phyloP scores from a whole-genome alignment of 2,329 filamentous ascomycete genomes.

The Colletotrichum truncatum region DNA sequence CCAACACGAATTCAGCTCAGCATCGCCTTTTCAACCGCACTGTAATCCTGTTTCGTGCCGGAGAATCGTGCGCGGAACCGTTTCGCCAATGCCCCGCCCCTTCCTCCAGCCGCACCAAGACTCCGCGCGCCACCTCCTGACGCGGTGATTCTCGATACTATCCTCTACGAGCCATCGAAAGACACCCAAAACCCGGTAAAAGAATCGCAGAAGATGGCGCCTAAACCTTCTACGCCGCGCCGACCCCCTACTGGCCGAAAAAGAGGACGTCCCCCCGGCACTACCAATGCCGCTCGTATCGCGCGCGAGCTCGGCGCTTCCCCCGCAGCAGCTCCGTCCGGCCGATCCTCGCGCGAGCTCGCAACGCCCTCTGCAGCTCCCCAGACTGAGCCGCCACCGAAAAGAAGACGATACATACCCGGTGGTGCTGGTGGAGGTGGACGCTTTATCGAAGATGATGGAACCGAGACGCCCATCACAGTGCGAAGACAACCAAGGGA shows the following conservation, averaged over 20 bases:
- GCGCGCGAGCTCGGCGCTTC: slow-evolving; percentile 46
- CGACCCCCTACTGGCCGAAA: slow-evolving; percentile 53
- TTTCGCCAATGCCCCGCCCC: slow-evolving; percentile 32
- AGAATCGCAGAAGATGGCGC: slow-evolving; percentile 38
- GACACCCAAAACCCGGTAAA: not conserved
- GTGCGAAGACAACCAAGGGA: slow-evolving; percentile 44
- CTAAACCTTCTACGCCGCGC: slow-evolving; percentile 48
- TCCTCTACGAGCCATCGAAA: slow-evolving; percentile 23
- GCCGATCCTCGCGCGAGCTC: slow-evolving; percentile 43
- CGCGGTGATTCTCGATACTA: slow-evolving; percentile 33
- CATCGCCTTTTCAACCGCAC: slow-evolving; percentile 23
- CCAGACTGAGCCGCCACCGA: slow-evolving; percentile 67
- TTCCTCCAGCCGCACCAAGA: slow-evolving; percentile 30
- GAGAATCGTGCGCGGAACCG: slow-evolving; percentile 27
- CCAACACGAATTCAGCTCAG: slow-evolving; percentile 20
- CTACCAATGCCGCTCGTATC: slow-evolving; percentile 51
- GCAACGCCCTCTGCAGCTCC: slow-evolving; percentile 12
- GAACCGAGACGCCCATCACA: slow-evolving; percentile 60
- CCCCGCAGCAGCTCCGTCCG: slow-evolving; percentile 40
- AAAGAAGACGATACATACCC: slow-evolving; percentile 82
- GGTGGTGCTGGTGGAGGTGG: slow-evolving; percentile 88
- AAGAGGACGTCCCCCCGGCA: slow-evolving; percentile 56
- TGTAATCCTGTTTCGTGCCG: slow-evolving; percentile 31
- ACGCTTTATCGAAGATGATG: slow-evolving; percentile 80
- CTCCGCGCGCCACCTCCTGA: slow-evolving; percentile 35